phyloP scores from a whole-genome alignment of 495 filamentous ascomycete species.

The Aspergillus indologenus region DNA sequence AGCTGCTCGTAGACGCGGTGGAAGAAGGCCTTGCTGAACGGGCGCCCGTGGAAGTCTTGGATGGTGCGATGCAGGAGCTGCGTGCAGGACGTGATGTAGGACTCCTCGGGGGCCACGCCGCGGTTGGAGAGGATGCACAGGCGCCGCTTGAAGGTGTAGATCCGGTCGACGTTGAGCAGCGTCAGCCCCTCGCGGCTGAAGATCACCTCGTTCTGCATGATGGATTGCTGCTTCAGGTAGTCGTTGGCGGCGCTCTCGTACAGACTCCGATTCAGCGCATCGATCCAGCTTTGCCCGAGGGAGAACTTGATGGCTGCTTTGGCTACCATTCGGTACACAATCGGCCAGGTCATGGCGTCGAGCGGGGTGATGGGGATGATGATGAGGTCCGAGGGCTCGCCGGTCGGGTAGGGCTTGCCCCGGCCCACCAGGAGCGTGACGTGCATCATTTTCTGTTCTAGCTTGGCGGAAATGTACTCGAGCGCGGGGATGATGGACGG shows the following conservation, averaged over 20 bases:
- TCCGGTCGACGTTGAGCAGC: slow-evolving; percentile 63
- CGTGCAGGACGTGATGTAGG: slow-evolving; percentile 47
- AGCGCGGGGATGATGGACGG: slow-evolving; percentile 45
- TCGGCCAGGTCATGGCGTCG: slow-evolving; percentile 33
- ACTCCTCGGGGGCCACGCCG: slow-evolving; percentile 28
- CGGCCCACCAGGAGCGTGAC: slow-evolving; percentile 48
- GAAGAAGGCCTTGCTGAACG: slow-evolving; percentile 56
- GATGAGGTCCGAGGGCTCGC: slow-evolving; percentile 41
- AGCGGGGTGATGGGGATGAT: slow-evolving; percentile 45
- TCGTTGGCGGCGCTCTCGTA: slow-evolving; percentile 38
- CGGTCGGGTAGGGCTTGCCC: slow-evolving; percentile 44
- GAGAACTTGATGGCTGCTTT: slow-evolving; percentile 45
- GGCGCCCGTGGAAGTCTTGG: slow-evolving; percentile 54
- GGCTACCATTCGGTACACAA: slow-evolving; percentile 39
- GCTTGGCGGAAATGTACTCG: slow-evolving; percentile 47
- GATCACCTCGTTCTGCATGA: slow-evolving; percentile 65
- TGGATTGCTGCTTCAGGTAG: slow-evolving; percentile 61
- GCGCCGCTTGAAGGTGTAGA: slow-evolving; percentile 69
- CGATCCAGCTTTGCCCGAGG: slow-evolving; percentile 43
- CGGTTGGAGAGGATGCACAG: slow-evolving; percentile 54
- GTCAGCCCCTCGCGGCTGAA: slow-evolving; percentile 69
- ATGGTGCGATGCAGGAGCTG: slow-evolving; percentile 62
- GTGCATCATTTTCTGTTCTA: slow-evolving; percentile 45
- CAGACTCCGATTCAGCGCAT: slow-evolving; percentile 36
- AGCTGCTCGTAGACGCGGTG: slow-evolving; percentile 62